Percentiles rank a stretch among this genome's conserved stretches.
These are phyloP conservation scores for Metschnikowia similis DNA, from an alignment of 805 yeast species.

Conservation along the genomic window DNA sequence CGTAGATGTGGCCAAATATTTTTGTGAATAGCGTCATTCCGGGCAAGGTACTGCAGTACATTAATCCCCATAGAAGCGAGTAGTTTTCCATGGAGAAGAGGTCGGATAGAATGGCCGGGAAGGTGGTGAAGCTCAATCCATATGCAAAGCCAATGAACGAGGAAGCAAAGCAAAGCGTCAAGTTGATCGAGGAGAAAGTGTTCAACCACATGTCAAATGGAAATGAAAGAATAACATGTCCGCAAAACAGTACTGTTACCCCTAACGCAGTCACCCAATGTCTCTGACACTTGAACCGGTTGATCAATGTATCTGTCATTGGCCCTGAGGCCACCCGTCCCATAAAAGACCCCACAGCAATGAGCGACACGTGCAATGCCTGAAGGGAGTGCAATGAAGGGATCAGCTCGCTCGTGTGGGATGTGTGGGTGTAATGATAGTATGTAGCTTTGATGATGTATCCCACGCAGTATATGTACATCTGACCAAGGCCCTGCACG, in stretches of 20 bases:
- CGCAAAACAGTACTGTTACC: constrained; percentile 25
- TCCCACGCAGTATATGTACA: constrained; percentile 35
- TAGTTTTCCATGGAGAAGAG: constrained; percentile 30
- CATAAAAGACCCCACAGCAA: constrained; percentile 28
- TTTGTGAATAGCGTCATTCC: constrained; percentile 31
- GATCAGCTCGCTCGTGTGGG: not conserved
- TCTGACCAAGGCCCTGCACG: constrained; percentile 36
- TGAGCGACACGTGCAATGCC: constrained; percentile 31
- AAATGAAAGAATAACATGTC: constrained; percentile 21
- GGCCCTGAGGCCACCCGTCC: constrained; percentile 34
- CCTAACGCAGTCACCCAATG: constrained; percentile 32
- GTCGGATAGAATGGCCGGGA: constrained; percentile 32
- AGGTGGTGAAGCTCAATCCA: constrained; percentile 32
- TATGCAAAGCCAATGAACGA: constrained; percentile 30
- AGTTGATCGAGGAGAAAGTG: constrained; percentile 15
- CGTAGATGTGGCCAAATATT: constrained; percentile 29
- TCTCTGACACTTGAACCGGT: constrained; percentile 22
- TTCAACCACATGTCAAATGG: constrained; percentile 11
- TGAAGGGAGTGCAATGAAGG: constrained; percentile 22
- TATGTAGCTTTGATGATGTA: constrained; percentile 28
- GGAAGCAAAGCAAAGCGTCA: constrained; percentile 22
- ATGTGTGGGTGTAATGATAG: constrained; percentile 1
- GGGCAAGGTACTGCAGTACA: constrained; percentile 30
- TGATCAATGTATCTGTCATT: constrained; percentile 24
- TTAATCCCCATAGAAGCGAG: constrained; percentile 32